Evolutionary conservation across 2,329 filamentous ascomycete genomes (phyloP).

Genomic region (Paecilomyces niveus): DNA sequence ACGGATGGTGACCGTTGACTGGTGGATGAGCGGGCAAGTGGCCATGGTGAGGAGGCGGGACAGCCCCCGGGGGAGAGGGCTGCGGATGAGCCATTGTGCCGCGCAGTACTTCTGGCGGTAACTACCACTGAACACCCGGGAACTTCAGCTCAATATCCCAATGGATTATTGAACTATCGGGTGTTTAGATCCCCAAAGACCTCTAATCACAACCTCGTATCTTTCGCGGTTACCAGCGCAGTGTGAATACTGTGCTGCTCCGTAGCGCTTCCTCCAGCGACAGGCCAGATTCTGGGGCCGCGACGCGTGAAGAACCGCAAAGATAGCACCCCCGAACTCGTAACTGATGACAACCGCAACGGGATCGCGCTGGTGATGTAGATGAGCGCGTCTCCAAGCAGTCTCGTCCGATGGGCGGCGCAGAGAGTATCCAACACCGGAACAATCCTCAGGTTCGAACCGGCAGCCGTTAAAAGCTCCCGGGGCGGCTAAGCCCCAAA

Average conservation of each 20-base stretch:
- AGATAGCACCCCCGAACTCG: background rate
- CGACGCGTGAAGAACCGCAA: background rate
- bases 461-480: background rate
- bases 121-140: constrained; percentile 2
- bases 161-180: background rate
- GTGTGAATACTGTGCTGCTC: background rate
- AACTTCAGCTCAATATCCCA: constrained; percentile 6
- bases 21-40: constrained; percentile 56
- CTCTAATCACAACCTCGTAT: background rate
- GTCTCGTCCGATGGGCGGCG: background rate
- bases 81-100: constrained; percentile 67
- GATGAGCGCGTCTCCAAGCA: background rate
- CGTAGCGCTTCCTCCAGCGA: background rate
- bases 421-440: constrained; percentile 2
- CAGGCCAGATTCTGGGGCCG: background rate
- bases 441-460: background rate
- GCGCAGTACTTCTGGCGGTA: constrained; percentile 1
- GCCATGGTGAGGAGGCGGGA: constrained; percentile 58
- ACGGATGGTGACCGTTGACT: constrained; percentile 44
- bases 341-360: background rate
- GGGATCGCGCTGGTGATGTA: background rate
- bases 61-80: constrained; percentile 69
- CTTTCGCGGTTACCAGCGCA: background rate
- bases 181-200: background rate
- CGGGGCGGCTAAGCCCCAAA: background rate